phyloP scores from a whole-genome alignment of 768 basidiomycete genomes.

The Pleurotus platypus region DNA sequence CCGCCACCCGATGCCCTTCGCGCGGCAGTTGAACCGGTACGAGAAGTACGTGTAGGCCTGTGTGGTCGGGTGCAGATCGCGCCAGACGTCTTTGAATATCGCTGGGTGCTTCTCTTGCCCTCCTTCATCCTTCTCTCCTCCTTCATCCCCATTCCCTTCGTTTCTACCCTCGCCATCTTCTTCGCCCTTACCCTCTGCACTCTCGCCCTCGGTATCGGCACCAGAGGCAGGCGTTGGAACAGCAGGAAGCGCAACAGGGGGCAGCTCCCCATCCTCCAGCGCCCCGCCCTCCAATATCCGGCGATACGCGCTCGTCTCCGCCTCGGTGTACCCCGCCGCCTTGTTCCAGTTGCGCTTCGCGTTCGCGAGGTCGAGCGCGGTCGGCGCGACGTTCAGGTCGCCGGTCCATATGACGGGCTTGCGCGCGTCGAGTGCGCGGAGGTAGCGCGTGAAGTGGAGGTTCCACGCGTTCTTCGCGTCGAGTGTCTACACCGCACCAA shows the following conservation, averaged over 20 bases:
- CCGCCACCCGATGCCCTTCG: slow-evolving; percentile 84
- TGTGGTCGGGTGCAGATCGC: slow-evolving; percentile 61
- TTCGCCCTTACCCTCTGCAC: too few species aligned
- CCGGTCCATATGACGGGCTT: slow-evolving; percentile 90
- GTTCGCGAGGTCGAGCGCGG: slow-evolving; percentile 66
- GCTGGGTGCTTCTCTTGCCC: too few species aligned
- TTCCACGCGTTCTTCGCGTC: slow-evolving; percentile 80
- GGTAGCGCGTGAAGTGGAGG: slow-evolving; percentile 64
- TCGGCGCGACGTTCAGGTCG: slow-evolving; percentile 85
- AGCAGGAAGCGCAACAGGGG: too few species aligned
- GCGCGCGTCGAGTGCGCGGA: slow-evolving; percentile 68
- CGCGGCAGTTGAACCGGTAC: slow-evolving; percentile 76
- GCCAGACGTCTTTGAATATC: slow-evolving; percentile 76
- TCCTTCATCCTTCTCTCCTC: too few species aligned
- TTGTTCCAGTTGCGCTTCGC: slow-evolving; percentile 84
- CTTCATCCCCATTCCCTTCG: too few species aligned
- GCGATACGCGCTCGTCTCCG: slow-evolving; percentile 73
- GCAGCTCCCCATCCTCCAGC: not conserved
- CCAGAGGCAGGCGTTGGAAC: too few species aligned
- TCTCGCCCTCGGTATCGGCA: too few species aligned
- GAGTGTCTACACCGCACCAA: slow-evolving; percentile 50
- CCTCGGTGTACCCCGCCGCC: slow-evolving; percentile 79
- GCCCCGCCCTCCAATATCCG: slow-evolving; percentile 56
- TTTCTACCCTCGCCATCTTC: too few species aligned
- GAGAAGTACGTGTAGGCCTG: slow-evolving; percentile 84